Conservation (phyloP, 2,329 filamentous ascomycete species). For the Blumeriella jaapii region DNA sequence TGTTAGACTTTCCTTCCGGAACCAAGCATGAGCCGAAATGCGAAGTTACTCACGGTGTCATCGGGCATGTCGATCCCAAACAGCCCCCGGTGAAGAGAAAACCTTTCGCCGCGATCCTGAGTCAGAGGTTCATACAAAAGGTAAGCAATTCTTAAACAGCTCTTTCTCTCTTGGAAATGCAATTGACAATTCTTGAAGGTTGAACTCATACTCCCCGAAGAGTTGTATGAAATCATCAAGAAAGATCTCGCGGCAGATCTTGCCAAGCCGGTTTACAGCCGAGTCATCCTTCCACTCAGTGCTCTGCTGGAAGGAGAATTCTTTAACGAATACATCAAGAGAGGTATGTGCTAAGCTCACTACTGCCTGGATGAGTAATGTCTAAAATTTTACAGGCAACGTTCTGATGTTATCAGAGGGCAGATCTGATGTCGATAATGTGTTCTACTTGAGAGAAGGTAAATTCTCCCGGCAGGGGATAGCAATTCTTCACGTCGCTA, state of each 20-base stretch:
- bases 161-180: no score
- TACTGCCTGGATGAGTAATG: no score
- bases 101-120: constrained; percentile 60
- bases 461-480: no score
- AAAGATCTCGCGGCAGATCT: constrained; percentile 37
- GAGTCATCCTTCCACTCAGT: constrained; percentile 60
- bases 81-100: constrained; percentile 62
- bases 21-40: constrained; percentile 46
- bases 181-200: no score
- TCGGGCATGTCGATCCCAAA: constrained; percentile 58
- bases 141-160: constrained; percentile 31
- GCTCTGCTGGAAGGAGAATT: constrained; percentile 65
- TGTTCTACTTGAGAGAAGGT: constrained; percentile 63
- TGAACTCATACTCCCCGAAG: constrained; percentile 62
- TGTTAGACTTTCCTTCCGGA: constrained; percentile 33
- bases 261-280: constrained; percentile 42
- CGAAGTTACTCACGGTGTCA: constrained; percentile 56
- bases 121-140: constrained; percentile 57
- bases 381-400: constrained; percentile 50
- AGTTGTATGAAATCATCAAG: constrained; percentile 43
- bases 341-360: constrained; percentile 13
- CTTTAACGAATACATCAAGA: constrained; percentile 76
- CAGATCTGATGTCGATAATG: constrained; percentile 54
- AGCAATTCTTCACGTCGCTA: constrained; percentile 9
- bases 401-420: constrained; percentile 79